Evolutionary conservation across 768 basidiomycete genomes (phyloP), one percentile per base, ranked within the genome.

Genomic region (Lactarius vividus): DNA sequence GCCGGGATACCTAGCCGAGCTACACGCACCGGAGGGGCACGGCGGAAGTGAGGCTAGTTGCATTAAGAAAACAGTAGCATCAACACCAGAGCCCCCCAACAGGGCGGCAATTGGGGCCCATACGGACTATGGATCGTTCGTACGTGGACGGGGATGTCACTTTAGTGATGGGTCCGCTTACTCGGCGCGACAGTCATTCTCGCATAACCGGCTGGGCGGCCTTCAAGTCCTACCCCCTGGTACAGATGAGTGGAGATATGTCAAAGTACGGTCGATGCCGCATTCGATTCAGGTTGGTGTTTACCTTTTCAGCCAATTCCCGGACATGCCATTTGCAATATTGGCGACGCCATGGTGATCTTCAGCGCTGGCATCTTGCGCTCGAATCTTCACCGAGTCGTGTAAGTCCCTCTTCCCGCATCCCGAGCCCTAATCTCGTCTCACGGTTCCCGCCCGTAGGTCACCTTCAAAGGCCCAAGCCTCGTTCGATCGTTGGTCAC

Each of bases 391-490:
- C 75, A 76, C 59, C 71, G 74, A 31, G 75, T 76, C 20, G 69
- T 74, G 66, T 72, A 40, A 55, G 71, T 68, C 57, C 31, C 44
- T 7, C 20, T 55, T 7, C 53, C 31, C 3, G 28, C 28, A 31
- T 9, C 10, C 13, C 10, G 11, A 42, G 20, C 26, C 15, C 18
- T 55, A 13, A 55, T 33, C 16, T 23, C 1, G 20, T 9, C 29
- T 15, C 26, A 13, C 2, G 37, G 37, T 15, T 39, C 37, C 13
- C 26, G 18, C 8, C 16, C 6, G 35, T 6, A 73, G 71, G 0
- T 82, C 86, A 11, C 85, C 89, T 0, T 88, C 88, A 0, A 83
- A 84, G 5, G 68, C 74, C 4, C 89, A 91, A 73, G 76, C 76
- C 4, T 72, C 77, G 10, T 73, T 79, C 42, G 83, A 83, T 39